Percentiles rank a stretch among this genome's conserved stretches.
Evolutionary conservation across 176 grass and related monocot genomes (phyloP).

Genomic region (Hyparrhenia diplandra): DNA sequence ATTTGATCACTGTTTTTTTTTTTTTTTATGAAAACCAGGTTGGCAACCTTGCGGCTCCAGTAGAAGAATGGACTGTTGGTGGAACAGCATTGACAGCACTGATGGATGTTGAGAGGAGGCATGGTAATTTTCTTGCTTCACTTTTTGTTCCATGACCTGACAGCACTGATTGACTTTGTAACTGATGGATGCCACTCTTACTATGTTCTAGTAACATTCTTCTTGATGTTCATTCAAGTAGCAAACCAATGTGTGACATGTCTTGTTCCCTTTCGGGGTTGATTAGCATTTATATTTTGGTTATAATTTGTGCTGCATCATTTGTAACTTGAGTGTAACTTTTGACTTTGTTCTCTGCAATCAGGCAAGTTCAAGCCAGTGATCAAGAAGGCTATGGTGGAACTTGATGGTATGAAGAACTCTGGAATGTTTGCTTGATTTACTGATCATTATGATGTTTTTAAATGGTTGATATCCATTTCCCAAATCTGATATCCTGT

Average conservation of each 20-base stretch:
- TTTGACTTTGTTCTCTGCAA: background rate
- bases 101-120: slow-evolving; percentile 99
- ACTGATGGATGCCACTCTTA: background rate
- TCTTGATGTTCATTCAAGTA: background rate
- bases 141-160: too few species aligned
- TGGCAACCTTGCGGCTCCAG: slow-evolving; percentile 79
- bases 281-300: background rate
- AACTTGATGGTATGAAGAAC: slow-evolving; percentile 78
- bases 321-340: background rate
- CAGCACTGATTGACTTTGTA: too few species aligned
- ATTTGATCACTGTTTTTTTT: background rate
- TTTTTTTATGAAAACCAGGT: slow-evolving; percentile 55
- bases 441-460: background rate
- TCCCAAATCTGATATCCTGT: background rate
- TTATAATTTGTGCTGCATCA: too few species aligned
- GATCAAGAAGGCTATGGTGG: slow-evolving; percentile 99
- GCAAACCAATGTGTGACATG: background rate
- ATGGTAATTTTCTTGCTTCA: slow-evolving; percentile 57
- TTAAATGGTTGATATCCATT: background rate
- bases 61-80: slow-evolving; percentile 94
- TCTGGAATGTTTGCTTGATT: slow-evolving; percentile 10
- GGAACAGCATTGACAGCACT: slow-evolving; percentile 92
- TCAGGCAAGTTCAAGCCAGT: slow-evolving; percentile 97
- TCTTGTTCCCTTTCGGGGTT: background rate
- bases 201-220: background rate